These are phyloP conservation scores for Kalaharituber pfeilii DNA, from an alignment of 2,329 filamentous ascomycete species.

Conservation along the genomic window DNA sequence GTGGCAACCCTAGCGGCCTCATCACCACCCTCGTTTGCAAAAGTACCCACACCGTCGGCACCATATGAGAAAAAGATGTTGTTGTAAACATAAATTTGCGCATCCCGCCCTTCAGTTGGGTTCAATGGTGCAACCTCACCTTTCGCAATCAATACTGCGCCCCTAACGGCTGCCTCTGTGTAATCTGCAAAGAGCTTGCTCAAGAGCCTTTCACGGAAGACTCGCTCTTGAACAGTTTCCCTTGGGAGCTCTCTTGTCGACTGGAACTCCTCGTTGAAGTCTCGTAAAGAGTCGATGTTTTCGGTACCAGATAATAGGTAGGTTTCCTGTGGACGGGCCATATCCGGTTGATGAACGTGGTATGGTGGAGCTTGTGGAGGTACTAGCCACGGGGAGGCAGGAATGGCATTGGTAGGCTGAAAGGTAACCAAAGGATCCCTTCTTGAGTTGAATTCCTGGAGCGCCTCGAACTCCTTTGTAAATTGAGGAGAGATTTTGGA, in stretches of 20 bases:
- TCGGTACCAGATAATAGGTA: slow-evolving; percentile 81
- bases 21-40: slow-evolving; percentile 88
- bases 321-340: slow-evolving; percentile 79
- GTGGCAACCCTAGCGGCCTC: slow-evolving; percentile 91
- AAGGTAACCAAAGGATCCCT: slow-evolving; percentile 83
- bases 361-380: slow-evolving; percentile 44
- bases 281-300: slow-evolving; percentile 80
- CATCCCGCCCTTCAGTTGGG: slow-evolving; percentile 78
- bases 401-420: slow-evolving; percentile 88
- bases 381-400: slow-evolving; percentile 81
- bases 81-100: slow-evolving; percentile 98
- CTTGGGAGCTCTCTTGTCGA: slow-evolving; percentile 87
- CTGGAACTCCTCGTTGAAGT: slow-evolving; percentile 99
- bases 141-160: slow-evolving; percentile 76
- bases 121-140: slow-evolving; percentile 89
- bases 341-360: slow-evolving; percentile 60
- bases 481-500: slow-evolving; percentile 71
- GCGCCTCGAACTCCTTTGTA: slow-evolving; percentile 50
- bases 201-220: slow-evolving; percentile 83
- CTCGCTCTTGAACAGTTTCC: slow-evolving; percentile 83
- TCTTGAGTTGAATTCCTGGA: slow-evolving; percentile 70
- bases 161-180: slow-evolving; percentile 82
- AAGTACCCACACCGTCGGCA: slow-evolving; percentile 91
- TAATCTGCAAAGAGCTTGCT: slow-evolving; percentile 97
- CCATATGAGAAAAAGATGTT: slow-evolving; percentile 99